Evolutionary conservation across 192 early-diverging fungal species (phyloP).

Genomic region (Pilaira anomala): DNA sequence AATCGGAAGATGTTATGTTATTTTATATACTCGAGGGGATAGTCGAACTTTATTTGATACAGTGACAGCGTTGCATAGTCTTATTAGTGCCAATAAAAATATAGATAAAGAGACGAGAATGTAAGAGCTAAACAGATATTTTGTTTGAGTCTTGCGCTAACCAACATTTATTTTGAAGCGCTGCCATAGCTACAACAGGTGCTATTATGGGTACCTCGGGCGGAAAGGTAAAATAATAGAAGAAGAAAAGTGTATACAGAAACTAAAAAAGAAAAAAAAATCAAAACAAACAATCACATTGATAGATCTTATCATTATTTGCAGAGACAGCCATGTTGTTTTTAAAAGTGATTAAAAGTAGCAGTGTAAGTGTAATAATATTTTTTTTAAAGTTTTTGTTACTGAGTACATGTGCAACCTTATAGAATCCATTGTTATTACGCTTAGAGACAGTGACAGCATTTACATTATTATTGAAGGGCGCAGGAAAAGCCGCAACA

Average conservation of each 20-base stretch:
- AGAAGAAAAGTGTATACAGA: neutral
- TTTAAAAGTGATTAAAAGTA: slow-evolving; percentile 63
- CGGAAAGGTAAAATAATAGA: slow-evolving; percentile 48
- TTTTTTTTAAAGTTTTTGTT: neutral
- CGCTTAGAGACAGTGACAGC: slow-evolving; percentile 68
- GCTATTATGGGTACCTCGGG: slow-evolving; percentile 75
- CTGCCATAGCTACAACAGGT: slow-evolving; percentile 73
- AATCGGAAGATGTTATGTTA: slow-evolving; percentile 65
- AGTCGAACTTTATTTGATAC: slow-evolving; percentile 77
- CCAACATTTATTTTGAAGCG: slow-evolving; percentile 38
- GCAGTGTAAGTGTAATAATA: slow-evolving; percentile 54
- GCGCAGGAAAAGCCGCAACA: slow-evolving; percentile 67
- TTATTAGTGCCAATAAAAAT: slow-evolving; percentile 55
- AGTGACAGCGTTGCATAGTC: slow-evolving; percentile 57
- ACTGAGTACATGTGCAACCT: neutral
- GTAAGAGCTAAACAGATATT: slow-evolving; percentile 47
- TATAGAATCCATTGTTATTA: slow-evolving; percentile 51
- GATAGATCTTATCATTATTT: slow-evolving; percentile 62
- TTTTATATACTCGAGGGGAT: slow-evolving; percentile 74
- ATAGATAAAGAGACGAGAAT: slow-evolving; percentile 60
- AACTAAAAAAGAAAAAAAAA: no score
- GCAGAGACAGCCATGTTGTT: slow-evolving; percentile 60
- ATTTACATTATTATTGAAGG: slow-evolving; percentile 61
- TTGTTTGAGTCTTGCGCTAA: no score
- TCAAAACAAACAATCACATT: neutral